Conservation (phyloP, 192 early-diverging fungal genomes). For the Glomus cerebriforme region DNA sequence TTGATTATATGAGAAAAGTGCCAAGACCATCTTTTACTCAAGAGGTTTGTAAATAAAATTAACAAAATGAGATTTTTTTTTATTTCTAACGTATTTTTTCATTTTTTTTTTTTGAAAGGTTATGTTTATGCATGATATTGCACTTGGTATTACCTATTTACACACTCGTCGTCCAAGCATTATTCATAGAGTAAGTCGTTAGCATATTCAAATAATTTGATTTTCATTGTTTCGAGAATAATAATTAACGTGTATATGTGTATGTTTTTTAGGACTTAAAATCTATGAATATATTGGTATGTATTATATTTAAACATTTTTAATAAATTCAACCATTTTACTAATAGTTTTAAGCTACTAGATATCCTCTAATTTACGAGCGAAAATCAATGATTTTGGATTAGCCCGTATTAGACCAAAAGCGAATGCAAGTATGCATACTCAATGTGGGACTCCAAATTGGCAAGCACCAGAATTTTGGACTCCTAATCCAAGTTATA, state of each 20-base stretch:
- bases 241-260: not conserved
- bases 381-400: conserved; percentile 84
- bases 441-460: conserved; percentile 78
- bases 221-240: not conserved
- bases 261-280: conserved; percentile 60
- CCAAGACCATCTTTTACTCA: conserved; percentile 64
- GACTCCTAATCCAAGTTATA: conserved; percentile 68
- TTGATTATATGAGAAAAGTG: conserved; percentile 69
- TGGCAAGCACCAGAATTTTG: conserved; percentile 84
- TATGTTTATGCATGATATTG: conserved; percentile 80
- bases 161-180: conserved; percentile 73
- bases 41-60: conserved; percentile 43
- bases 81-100: not conserved
- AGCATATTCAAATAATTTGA: not conserved
- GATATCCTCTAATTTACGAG: conserved; percentile 61
- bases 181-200: conserved; percentile 61
- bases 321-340: not conserved
- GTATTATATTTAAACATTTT: not conserved
- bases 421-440: conserved; percentile 70
- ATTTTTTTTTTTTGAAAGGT: conserved; percentile 38
- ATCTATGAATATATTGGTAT: conserved; percentile 74
- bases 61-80: not conserved
- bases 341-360: conserved; percentile 4
- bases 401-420: conserved; percentile 71
- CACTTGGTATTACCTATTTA: conserved; percentile 69